Percentiles rank a stretch among this genome's conserved stretches.
phyloP scores from a whole-genome alignment of 176 grass and related monocot genomes.

The Aegilops umbellulata region DNA sequence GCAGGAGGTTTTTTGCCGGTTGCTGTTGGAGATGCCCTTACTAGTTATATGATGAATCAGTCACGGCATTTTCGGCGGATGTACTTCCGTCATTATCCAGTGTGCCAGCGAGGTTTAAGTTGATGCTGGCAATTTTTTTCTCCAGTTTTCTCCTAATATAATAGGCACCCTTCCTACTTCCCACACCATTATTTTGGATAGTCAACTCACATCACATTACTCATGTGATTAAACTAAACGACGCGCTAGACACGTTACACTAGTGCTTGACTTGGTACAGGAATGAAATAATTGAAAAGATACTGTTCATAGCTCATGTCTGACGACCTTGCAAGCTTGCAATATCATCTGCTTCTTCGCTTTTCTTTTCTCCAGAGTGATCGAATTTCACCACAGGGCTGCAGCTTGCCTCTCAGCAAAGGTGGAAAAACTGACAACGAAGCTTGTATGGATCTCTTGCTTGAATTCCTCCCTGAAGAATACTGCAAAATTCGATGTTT shows the following conservation, averaged over 20 bases:
- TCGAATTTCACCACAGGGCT: background rate
- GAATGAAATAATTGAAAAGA: background rate
- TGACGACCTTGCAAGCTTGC: background rate
- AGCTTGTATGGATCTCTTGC: background rate
- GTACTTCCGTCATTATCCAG: background rate
- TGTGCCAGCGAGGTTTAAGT: background rate
- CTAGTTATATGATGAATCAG: background rate
- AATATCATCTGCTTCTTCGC: background rate
- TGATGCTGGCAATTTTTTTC: background rate
- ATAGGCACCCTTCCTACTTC: background rate
- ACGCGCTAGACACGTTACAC: background rate
- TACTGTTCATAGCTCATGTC: background rate
- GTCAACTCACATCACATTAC: background rate
- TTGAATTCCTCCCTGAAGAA: background rate
- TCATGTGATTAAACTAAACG: background rate
- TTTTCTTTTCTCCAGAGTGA: background rate
- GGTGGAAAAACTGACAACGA: background rate
- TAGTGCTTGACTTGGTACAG: background rate
- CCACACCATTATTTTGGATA: background rate
- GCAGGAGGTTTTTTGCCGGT: too few relatives aligned
- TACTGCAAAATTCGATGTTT: background rate
- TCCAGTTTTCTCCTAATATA: background rate
- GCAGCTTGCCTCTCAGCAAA: conserved; percentile 2
- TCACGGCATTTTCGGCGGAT: background rate
- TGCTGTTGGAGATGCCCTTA: too few relatives aligned